Percentiles rank a stretch among this genome's conserved stretches.
These are phyloP conservation scores for Eucalyptus polybractea DNA, from an alignment of 345 rosid species.

Conservation along the genomic window DNA sequence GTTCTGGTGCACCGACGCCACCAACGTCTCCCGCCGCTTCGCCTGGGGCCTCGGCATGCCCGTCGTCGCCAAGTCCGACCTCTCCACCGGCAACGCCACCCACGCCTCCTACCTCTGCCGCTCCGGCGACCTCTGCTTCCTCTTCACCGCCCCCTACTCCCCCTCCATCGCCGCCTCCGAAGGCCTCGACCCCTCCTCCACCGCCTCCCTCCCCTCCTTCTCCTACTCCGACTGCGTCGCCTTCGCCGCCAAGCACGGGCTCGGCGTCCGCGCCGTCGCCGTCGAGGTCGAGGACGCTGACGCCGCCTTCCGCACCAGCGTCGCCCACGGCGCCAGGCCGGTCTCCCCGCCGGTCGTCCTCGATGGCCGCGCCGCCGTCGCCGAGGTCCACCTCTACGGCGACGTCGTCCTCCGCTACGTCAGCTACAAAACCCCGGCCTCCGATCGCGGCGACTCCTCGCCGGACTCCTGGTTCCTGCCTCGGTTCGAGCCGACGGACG, in stretches of 20 bases:
- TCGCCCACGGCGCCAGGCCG: conserved; percentile 54
- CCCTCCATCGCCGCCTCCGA: conserved; percentile 25
- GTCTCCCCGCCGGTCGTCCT: conserved; percentile 35
- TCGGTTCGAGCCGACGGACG: conserved; percentile 42
- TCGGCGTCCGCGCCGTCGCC: conserved; percentile 62
- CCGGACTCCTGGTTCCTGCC: conserved; percentile 31
- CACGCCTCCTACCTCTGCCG: conserved; percentile 82
- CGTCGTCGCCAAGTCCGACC: conserved; percentile 72
- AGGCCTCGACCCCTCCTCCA: conserved; percentile 22
- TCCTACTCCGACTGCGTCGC: conserved; percentile 50
- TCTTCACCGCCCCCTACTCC: conserved; percentile 58
- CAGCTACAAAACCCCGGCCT: conserved; percentile 16
- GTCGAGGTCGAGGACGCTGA: conserved; percentile 72
- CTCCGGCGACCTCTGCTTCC: conserved; percentile 72
- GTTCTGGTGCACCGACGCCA: conserved; percentile 88
- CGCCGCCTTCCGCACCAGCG: conserved; percentile 43
- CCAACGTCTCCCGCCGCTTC: conserved; percentile 74
- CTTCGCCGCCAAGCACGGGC: conserved; percentile 61
- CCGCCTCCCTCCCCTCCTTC: conserved; percentile 42
- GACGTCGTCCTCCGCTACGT: conserved; percentile 83
- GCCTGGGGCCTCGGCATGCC: conserved; percentile 94
- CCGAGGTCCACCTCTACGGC: conserved; percentile 78
- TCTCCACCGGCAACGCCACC: conserved; percentile 73
- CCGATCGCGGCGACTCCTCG: neutral
- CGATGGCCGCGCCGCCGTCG: conserved; percentile 24